A percentile compares a stretch with the other conserved stretches of the same genome.
Evolutionary conservation across 2,329 filamentous ascomycete genomes (phyloP).

Genomic region (Conoideocrella luteorostrata): DNA sequence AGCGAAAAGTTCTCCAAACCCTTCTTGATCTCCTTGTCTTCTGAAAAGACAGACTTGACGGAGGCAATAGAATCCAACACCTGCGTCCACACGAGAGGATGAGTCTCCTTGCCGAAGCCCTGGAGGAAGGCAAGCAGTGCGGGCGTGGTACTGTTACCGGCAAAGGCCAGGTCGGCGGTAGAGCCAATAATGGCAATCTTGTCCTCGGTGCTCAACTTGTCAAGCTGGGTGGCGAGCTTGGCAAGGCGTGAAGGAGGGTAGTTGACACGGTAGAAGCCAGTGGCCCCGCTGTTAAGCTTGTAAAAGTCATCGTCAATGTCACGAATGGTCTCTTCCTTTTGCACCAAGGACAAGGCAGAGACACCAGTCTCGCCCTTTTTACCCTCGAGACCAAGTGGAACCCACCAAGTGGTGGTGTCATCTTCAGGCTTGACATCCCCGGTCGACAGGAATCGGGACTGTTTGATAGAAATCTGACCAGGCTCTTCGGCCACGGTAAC

Average conservation of each 20-base stretch:
- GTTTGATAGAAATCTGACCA: constrained; percentile 73
- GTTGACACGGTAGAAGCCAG: constrained; percentile 86
- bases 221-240: constrained; percentile 71
- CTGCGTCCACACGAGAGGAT: constrained; percentile 86
- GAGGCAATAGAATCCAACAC: constrained; percentile 69
- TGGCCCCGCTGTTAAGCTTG: constrained; percentile 85
- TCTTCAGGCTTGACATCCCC: constrained; percentile 89
- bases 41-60: constrained; percentile 78
- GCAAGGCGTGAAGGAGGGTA: constrained; percentile 79
- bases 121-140: constrained; percentile 78
- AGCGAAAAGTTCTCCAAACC: constrained; percentile 74
- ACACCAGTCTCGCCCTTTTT: constrained; percentile 59
- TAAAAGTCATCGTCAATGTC: constrained; percentile 78
- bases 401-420: constrained; percentile 91
- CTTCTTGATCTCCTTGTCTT: constrained; percentile 63
- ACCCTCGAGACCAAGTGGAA: constrained; percentile 79
- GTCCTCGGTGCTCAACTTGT: constrained; percentile 74
- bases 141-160: constrained; percentile 76
- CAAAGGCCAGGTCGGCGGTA: constrained; percentile 79
- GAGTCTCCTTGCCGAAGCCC: constrained; percentile 73
- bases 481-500: constrained; percentile 79
- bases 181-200: constrained; percentile 91
- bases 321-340: constrained; percentile 69
- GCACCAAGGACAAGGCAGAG: constrained; percentile 61
- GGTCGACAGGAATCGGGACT: constrained; percentile 84